Conservation (phyloP, 2,329 filamentous ascomycete genomes). For the Epichloe gansuensis region DNA sequence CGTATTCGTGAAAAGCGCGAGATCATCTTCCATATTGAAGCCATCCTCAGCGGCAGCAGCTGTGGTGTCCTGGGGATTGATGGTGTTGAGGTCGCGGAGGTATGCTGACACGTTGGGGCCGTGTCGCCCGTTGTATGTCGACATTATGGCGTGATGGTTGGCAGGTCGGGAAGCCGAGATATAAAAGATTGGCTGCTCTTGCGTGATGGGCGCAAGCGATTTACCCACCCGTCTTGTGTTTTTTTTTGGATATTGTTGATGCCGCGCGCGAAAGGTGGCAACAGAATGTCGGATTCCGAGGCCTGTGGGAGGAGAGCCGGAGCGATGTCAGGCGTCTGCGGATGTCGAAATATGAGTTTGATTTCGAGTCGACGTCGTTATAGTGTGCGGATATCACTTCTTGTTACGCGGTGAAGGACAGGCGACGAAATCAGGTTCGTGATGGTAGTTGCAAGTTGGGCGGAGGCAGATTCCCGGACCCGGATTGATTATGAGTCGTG, state of each 20-base stretch:
- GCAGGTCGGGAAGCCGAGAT: neutral
- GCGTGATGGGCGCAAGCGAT: neutral
- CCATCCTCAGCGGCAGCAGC: constrained; percentile 37
- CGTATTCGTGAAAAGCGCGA: constrained; percentile 70
- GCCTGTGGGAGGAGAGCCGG: too few species aligned
- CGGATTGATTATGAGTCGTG: constrained; percentile 3
- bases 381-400: neutral
- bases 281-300: too few species aligned
- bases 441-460: constrained; percentile 3
- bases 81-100: constrained; percentile 71
- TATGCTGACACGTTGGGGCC: constrained; percentile 84
- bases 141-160: constrained; percentile 35
- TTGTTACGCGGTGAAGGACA: neutral
- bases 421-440: neutral
- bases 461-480: neutral
- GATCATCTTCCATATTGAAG: constrained; percentile 55
- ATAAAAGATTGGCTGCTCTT: neutral
- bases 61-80: constrained; percentile 44
- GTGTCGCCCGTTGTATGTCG: constrained; percentile 62
- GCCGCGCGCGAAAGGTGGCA: too few species aligned
- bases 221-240: too few species aligned
- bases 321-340: neutral
- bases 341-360: neutral
- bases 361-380: neutral
- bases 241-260: neutral